Base-by-base conservation (phyloP, 2,329 filamentous ascomycete species). In the Pseudocercospora pini-densiflorae region DNA sequence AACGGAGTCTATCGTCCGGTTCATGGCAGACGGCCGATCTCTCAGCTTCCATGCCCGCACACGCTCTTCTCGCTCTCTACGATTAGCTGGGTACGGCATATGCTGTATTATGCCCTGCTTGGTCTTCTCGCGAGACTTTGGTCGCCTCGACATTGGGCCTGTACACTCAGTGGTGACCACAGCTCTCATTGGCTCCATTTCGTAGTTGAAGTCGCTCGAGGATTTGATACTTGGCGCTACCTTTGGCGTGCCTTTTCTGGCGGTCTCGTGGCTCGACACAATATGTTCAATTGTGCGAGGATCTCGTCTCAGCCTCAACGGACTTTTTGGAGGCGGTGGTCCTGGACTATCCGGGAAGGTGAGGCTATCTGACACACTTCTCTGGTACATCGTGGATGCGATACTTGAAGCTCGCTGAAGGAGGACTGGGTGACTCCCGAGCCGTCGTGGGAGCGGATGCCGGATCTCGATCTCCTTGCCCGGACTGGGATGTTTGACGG, bases 241-340 rank as follows among this genome's bases (percentile, higher is more conserved):
- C 60, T 69, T 72, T 9, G 73, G 72, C 7, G 73, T 75, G n/a
- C 69, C 59, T 60, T 68, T 72, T 9, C 71, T 66, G 12, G 63
- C 36, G 55, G 45, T 63, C 36, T 66, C 67, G 36, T 72, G 65
- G 10, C 65, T 59, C 1, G 68, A 61, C 3, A 75, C 70, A 21
- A 75, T 59, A n/a, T 63, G 67, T 23, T 76, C 74, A 36, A 77
- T 75, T 3, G 68, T 74, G 12, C 70, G 62, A 14, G 70, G 70
- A 55, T 75, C 75, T 19, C 69, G 66, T 36, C 70, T 65, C 16
- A 75, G 53, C 54, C 77, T 65, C 36, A 78, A 62, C 2, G 77
- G 76, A 59, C 74, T 77, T 8, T 71, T 72, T n/a, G 76, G 75
- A 16, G 76, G 76, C 12, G 76, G 76, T 21, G 76, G 75, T 51